Base-by-base conservation (phyloP, 768 basidiomycete species). In the Rhodotorula taiwanensis region DNA sequence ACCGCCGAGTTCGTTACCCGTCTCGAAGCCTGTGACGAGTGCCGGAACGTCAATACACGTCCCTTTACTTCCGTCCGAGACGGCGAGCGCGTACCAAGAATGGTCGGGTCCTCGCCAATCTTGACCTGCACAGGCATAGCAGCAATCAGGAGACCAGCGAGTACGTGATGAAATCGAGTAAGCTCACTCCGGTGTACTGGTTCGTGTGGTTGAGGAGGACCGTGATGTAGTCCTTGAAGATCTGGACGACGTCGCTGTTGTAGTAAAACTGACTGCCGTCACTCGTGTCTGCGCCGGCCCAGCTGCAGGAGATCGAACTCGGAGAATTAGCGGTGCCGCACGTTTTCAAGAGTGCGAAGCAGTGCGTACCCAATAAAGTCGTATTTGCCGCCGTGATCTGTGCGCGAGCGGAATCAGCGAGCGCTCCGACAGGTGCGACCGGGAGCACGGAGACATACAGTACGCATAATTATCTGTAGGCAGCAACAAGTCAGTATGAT, bases 381-480 rank as follows among this genome's bases (percentile, higher is more conserved):
- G 55, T 70, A 75, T 57, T 75, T 75, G 15, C 75, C 75, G 43
- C 73, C 73, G 50, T 75, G 72, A 28, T 74, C 67, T 69, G 44
- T n/a, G n/a, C n/a, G n/a, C 50, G 49, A 5, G 34, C 3, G 18
- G 18, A 23, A 72, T 10, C 36, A 9, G 9, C 36, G 36, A 39
- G 36, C 16, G n/a, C 10, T 6, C 43, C 2, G 18, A 20, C 7
- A 7, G 7, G 55, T 18, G 25, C 25, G 28, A 28, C 28, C 21
- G 49, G 33, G 49, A 27, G 20, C 27, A 25, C 15, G 45, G n/a
- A 23, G 28, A 18, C 57, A n/a, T 23, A 63, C 64, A 70, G 62
- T 66, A 64, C 7, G 62, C 62, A 25, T 66, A 67, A 50, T 70
- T 63, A 49, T 66, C 69, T 60, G 55, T 21, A 18, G 11, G 49